Conservation (phyloP, 306 rosid genomes). For the Cucurbita argyrosperma region DNA sequence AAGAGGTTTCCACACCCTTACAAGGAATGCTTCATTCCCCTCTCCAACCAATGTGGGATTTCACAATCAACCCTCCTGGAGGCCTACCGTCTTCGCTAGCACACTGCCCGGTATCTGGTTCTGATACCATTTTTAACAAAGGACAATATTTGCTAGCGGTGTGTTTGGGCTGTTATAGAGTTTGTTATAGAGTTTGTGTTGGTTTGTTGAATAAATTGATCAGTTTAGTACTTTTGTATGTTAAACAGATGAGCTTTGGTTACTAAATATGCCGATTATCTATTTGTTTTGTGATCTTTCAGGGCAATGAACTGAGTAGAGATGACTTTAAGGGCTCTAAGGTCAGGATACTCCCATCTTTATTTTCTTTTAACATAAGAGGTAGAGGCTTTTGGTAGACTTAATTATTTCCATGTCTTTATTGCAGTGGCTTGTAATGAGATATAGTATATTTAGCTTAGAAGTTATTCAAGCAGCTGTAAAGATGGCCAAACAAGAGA, state of each 20-base stretch:
- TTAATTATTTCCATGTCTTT: slow-evolving; percentile 17
- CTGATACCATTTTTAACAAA: too few species aligned
- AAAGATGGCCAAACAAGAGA: slow-evolving; percentile 74
- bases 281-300: slow-evolving; percentile 6
- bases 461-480: slow-evolving; percentile 81
- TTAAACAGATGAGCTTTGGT: neutral
- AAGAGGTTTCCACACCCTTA: too few species aligned
- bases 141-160: too few species aligned
- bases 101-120: too few species aligned
- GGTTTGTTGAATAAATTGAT: neutral
- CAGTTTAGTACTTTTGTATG: neutral
- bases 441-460: slow-evolving; percentile 56
- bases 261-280: neutral
- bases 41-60: too few species aligned
- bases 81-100: too few species aligned
- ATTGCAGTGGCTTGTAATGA: slow-evolving; percentile 81
- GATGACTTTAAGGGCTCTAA: slow-evolving; percentile 85
- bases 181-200: too few species aligned
- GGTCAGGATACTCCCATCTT: slow-evolving; percentile 22
- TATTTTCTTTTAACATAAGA: neutral
- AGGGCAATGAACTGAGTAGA: slow-evolving; percentile 61
- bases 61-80: too few species aligned
- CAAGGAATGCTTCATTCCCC: too few species aligned
- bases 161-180: too few species aligned
- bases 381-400: slow-evolving; percentile 4